Base-by-base conservation (phyloP, 2,329 filamentous ascomycete species). In the Domatiomyces catenatus region DNA sequence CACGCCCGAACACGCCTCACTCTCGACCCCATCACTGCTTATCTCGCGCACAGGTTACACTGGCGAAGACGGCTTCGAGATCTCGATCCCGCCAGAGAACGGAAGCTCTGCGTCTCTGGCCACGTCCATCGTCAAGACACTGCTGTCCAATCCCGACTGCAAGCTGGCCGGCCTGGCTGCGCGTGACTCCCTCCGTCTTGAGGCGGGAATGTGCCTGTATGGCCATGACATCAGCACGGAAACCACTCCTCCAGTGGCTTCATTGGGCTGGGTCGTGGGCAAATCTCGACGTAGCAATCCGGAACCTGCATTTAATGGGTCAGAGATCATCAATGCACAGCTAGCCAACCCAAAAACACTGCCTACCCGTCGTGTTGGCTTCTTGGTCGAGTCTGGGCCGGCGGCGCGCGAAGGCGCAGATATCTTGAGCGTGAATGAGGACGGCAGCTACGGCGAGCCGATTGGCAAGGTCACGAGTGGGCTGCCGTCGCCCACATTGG, bases 121-220 rank as follows among this genome's bases (percentile, higher is more conserved):
- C 15, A 59, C 59, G 10, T 63, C 64, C 32, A 75, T 89, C 42
- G 82, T 85, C 4, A 75, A 88, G 64, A 72, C 79, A 20, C 74
- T 94, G 20, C 76, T 94, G 46, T 66, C 74, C 42, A 71, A 76
- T 28, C 72, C 73, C 0, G 78, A 81, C 8, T 72, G 94, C 15
- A 83, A 84, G 62, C 77, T 94, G 45, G 88, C 90, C 1, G 92
- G 92, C 2, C 77, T 98, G 0, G 92, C 89, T 8, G 87, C 92
- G 2, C 80, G 92, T 56, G 92, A 98, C 67, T 93, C 84, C 54
- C 79, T 98, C 53, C 82, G 92, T 46, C 80, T 98, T 26, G 92
- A 98, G 71, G 92, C 92, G 0, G 92, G 92, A 54, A 94, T 98
- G 90, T 98, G 92, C 68, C 76, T 98, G n/a, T 98, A 98, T 70